These are phyloP conservation scores for Lachnellula arida DNA, from an alignment of 2,329 filamentous ascomycete genomes.

Conservation along the genomic window DNA sequence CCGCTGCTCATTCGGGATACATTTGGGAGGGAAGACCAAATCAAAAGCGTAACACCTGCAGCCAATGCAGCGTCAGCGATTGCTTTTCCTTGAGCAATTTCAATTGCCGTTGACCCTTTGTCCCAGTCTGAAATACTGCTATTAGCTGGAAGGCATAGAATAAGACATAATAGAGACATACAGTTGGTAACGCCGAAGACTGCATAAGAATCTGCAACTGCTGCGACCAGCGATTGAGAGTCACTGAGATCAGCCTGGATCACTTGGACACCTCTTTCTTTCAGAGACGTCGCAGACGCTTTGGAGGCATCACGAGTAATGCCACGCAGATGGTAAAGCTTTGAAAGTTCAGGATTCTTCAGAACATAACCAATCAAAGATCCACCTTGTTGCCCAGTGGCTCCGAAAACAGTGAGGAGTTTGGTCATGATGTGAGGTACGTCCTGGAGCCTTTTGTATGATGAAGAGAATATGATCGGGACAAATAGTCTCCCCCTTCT, in stretches of 20 bases:
- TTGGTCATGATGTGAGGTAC: slow-evolving; percentile 20
- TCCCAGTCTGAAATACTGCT: background rate
- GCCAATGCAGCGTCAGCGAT: slow-evolving; percentile 39
- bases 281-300: slow-evolving; percentile 31
- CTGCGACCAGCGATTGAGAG: slow-evolving; percentile 39
- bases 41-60: slow-evolving; percentile 37
- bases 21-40: slow-evolving; percentile 40
- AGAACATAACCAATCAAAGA: slow-evolving; percentile 44
- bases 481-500: no score
- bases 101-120: background rate
- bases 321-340: slow-evolving; percentile 44
- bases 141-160: no score
- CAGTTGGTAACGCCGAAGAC: slow-evolving; percentile 45
- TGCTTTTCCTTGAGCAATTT: slow-evolving; percentile 35
- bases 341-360: slow-evolving; percentile 39
- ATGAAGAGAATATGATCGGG: no score
- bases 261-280: slow-evolving; percentile 34
- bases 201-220: slow-evolving; percentile 41
- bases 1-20: slow-evolving; percentile 34
- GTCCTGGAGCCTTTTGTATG: background rate
- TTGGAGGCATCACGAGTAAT: slow-evolving; percentile 35
- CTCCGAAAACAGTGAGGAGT: slow-evolving; percentile 44
- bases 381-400: slow-evolving; percentile 48
- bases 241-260: slow-evolving; percentile 41
- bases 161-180: slow-evolving; percentile 30